phyloP scores from a whole-genome alignment of 805 yeast genomes.

The Pichia occidentalis region DNA sequence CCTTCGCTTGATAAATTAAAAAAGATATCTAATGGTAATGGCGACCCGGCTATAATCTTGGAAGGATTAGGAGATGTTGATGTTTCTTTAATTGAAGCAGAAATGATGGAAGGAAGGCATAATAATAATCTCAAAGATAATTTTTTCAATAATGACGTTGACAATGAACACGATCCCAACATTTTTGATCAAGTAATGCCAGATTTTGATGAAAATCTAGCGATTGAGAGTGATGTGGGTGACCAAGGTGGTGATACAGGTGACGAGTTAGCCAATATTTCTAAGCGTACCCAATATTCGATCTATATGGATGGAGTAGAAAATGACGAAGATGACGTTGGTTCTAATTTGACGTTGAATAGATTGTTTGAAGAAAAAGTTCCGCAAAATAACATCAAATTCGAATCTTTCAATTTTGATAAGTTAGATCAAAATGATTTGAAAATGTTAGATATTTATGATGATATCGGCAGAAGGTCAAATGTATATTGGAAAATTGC shows the following conservation, averaged over 20 bases:
- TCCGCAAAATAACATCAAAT: slow-evolving; percentile 15
- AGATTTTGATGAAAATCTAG: slow-evolving; percentile 15
- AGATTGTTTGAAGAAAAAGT: slow-evolving; percentile 29
- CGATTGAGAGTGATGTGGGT: slow-evolving; percentile 21
- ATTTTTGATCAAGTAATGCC: too few species aligned
- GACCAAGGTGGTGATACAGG: slow-evolving; percentile 18
- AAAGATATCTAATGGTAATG: neutral
- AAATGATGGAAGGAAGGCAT: neutral
- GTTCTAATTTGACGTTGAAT: slow-evolving; percentile 27
- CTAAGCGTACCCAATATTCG: slow-evolving; percentile 28
- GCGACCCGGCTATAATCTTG: slow-evolving; percentile 15
- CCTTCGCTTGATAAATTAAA: slow-evolving; percentile 7
- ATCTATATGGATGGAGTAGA: slow-evolving; percentile 26
- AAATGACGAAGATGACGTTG: slow-evolving; percentile 23
- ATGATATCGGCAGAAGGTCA: slow-evolving; percentile 86
- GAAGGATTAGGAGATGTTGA: slow-evolving; percentile 19
- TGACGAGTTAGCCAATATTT: slow-evolving; percentile 6
- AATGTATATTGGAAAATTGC: slow-evolving; percentile 77
- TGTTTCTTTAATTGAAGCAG: neutral
- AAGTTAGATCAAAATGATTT: slow-evolving; percentile 31
- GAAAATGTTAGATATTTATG: slow-evolving; percentile 67
- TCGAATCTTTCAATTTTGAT: neutral
- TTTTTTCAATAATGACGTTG: slow-evolving; percentile 18
- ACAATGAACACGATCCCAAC: too few species aligned
- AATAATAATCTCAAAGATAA: neutral